Evolutionary conservation across 768 basidiomycete species (phyloP).

Genomic region (Ramaria rubella): DNA sequence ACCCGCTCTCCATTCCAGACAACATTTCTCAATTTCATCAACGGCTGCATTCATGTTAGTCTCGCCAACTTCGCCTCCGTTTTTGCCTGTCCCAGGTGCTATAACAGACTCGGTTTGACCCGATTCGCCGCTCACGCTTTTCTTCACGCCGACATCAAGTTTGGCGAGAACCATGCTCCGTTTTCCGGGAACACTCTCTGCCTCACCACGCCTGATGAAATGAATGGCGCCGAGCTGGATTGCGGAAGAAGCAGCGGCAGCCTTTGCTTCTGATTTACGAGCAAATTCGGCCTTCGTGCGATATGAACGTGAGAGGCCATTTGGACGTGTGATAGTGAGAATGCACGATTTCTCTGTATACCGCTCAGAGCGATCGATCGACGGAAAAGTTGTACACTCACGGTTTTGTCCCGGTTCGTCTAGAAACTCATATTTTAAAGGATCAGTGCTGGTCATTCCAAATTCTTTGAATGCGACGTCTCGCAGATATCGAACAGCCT

Average conservation of each 20-base stretch:
- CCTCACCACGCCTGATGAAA: constrained; percentile 46
- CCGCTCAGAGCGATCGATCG: constrained; percentile 2
- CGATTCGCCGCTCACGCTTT: constrained; percentile 11
- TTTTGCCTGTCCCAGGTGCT: neutral
- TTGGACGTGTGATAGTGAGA: constrained; percentile 51
- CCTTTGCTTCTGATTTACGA: constrained; percentile 48
- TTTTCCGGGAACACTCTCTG: constrained; percentile 30
- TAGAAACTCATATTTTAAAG: constrained; percentile 40
- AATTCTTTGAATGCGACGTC: constrained; percentile 37
- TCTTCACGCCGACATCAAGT: constrained; percentile 20
- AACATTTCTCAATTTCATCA: constrained; percentile 46
- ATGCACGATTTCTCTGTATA: constrained; percentile 51
- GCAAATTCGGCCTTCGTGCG: constrained; percentile 39
- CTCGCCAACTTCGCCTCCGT: neutral
- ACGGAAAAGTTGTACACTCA: constrained; percentile 19
- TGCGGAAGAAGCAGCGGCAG: constrained; percentile 45
- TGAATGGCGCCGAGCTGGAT: constrained; percentile 55
- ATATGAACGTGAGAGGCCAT: constrained; percentile 47
- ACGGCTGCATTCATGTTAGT: constrained; percentile 18
- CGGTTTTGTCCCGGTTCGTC: constrained; percentile 34
- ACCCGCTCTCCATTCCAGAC: constrained; percentile 47
- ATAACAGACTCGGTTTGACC: neutral
- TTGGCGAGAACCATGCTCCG: constrained; percentile 28
- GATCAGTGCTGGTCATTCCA: constrained; percentile 29
- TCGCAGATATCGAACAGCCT: constrained; percentile 32